phyloP scores from a whole-genome alignment of 257 asterid genomes.

The Penstemon barbatus region DNA sequence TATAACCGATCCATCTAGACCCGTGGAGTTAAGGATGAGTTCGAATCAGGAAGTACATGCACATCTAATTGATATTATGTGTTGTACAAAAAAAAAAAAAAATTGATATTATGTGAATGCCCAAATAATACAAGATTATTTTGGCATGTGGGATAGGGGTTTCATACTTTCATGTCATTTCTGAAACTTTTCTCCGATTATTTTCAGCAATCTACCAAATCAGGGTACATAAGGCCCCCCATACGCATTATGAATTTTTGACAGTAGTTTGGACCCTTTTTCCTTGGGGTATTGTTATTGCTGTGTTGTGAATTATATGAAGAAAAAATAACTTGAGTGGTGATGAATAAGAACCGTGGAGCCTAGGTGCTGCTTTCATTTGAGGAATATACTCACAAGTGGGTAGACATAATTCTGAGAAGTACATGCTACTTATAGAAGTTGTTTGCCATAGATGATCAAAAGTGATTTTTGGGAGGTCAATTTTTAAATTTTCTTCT shows the following conservation, averaged over 20 bases:
- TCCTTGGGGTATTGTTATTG: constrained; percentile 14
- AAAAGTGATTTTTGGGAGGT: too few relatives aligned
- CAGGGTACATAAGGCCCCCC: constrained; percentile 19
- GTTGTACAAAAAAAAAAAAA: too few relatives aligned
- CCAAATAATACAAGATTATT: constrained; percentile 4
- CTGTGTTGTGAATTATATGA: constrained; percentile 15
- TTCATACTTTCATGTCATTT: constrained; percentile 18
- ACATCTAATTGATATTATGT: too few relatives aligned
- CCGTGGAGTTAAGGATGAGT: too few relatives aligned
- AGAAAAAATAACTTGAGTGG: constrained; percentile 20
- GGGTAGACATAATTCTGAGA: too few relatives aligned
- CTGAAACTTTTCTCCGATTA: constrained; percentile 17
- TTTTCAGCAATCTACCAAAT: constrained; percentile 20
- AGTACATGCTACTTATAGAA: too few relatives aligned
- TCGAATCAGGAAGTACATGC: too few relatives aligned
- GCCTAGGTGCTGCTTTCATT: neutral
- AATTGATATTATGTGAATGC: neutral
- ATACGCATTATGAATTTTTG: constrained; percentile 16
- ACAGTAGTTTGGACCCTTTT: neutral
- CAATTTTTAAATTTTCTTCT: too few relatives aligned
- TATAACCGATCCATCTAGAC: too few relatives aligned
- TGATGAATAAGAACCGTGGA: constrained; percentile 7
- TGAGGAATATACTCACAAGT: too few relatives aligned
- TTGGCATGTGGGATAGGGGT: constrained; percentile 21
- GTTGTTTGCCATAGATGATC: too few relatives aligned